Evolutionary conservation across 805 yeast genomes (phyloP), one percentile per base, ranked within the genome.

Genomic region (Martiniozyma abietophila): DNA sequence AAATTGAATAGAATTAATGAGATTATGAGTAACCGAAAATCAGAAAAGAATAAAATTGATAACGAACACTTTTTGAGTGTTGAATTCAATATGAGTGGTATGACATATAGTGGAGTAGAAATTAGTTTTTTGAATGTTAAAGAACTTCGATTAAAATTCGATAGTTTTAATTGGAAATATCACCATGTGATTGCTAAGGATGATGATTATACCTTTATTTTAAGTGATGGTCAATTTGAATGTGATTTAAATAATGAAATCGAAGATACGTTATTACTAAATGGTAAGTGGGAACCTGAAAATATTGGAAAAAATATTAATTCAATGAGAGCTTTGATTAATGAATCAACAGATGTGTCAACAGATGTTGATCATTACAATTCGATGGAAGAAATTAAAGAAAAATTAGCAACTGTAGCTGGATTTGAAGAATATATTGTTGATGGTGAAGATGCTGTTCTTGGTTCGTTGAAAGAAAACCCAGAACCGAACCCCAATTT

Each of bases 151-250:
- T 52, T 80, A 48, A 74, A 81, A 5, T 53, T 53, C 27, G 62
- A 59, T 36, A 70, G 82, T 27, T 80, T 81, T 49, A 88, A 92
- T 0, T 81, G 94, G 94, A 79, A 81, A 1, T 63, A 80, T 35
- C 79, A 80, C 47, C 56, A 67, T 38, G 68, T 70, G 4, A 42
- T 54, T 24, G 69, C 62, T 18, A 25, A 38, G 6, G 35, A 42
- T 16, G 50, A 46, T 21, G 59, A 54, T 32, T 56, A 56, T 34
- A 38, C 48, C 3, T 56, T 56, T 36, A 36, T 43, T n/a, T 21
- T 56, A 9, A 37, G 47, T 18, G 49, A 45, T 10, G 49, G 50
- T 9, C 50, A 47, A 21, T 45, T 54, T 18, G 22, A 19, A 2
- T 39, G 39, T 19, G 48, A 43, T 3, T 24, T 51, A 9, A 35